Conservation (phyloP, 768 basidiomycete species). For the Peribolospora baueri region DNA sequence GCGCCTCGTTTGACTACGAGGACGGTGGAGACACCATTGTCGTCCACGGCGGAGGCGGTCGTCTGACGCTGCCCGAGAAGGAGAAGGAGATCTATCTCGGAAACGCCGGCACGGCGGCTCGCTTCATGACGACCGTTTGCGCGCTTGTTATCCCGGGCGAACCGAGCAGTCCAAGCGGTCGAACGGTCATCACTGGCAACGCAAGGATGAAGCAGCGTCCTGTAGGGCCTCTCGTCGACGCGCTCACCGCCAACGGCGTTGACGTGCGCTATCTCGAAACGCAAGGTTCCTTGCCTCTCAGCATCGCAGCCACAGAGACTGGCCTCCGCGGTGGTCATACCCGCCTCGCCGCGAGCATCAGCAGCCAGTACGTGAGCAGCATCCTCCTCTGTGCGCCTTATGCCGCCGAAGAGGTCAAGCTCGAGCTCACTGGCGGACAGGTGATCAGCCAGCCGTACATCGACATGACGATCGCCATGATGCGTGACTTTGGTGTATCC, state of each 20-base stretch:
- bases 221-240: slow-evolving; percentile 79
- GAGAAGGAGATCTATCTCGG: slow-evolving; percentile 82
- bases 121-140: slow-evolving; percentile 91
- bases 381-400: slow-evolving; percentile 93
- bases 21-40: slow-evolving; percentile 88
- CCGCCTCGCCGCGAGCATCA: slow-evolving; percentile 74
- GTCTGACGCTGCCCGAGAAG: slow-evolving; percentile 41
- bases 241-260: slow-evolving; percentile 57
- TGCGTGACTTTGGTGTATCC: slow-evolving; percentile 66
- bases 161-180: slow-evolving; percentile 15
- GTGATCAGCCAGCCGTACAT: slow-evolving; percentile 99
- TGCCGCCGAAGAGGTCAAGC: slow-evolving; percentile 50
- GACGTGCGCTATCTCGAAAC: slow-evolving; percentile 41
- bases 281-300: slow-evolving; percentile 63
- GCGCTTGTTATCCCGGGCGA: slow-evolving; percentile 43
- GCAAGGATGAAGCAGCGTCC: slow-evolving; percentile 98
- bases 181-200: slow-evolving; percentile 79
- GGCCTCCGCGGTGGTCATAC: slow-evolving; percentile 64
- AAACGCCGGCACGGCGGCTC: slow-evolving; percentile 91
- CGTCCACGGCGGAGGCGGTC: slow-evolving; percentile 64
- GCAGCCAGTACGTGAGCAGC: slow-evolving; percentile 93
- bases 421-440: slow-evolving; percentile 75
- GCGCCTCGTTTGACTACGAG: slow-evolving; percentile 81
- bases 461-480: slow-evolving; percentile 98
- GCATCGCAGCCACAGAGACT: slow-evolving; percentile 40